These are phyloP conservation scores for Mycena vitilis DNA, from an alignment of 768 basidiomycete genomes.

Conservation along the genomic window DNA sequence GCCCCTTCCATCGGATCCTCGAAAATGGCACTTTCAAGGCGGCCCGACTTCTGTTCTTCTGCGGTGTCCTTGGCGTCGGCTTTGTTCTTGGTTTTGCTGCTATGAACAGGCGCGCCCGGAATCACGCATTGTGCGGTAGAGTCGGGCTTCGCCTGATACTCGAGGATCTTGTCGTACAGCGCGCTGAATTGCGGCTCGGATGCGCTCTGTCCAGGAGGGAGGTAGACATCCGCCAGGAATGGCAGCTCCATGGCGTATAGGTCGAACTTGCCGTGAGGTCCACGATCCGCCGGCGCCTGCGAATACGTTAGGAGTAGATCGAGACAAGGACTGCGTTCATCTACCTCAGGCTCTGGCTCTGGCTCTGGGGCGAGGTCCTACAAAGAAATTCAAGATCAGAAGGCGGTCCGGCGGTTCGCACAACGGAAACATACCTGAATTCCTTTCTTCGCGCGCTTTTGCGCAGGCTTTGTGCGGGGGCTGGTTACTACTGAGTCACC, in stretches of 20 bases:
- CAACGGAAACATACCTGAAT: not conserved
- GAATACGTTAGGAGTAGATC: not conserved
- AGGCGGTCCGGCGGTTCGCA: not conserved
- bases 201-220: slow-evolving; percentile 37
- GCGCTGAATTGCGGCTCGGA: slow-evolving; percentile 42
- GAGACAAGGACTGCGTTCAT: not conserved
- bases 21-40: slow-evolving; percentile 41
- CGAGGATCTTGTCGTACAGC: slow-evolving; percentile 47
- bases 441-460: not conserved
- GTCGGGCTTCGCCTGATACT: slow-evolving; percentile 52
- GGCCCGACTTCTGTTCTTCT: slow-evolving; percentile 16
- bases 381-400: not conserved
- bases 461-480: too few relatives aligned
- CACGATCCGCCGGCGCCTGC: not conserved
- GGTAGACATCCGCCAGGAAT: slow-evolving; percentile 47
- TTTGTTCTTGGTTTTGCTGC: not conserved
- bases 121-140: slow-evolving; percentile 48
- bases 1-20: slow-evolving; percentile 49
- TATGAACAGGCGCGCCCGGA: not conserved
- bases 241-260: slow-evolving; percentile 53
- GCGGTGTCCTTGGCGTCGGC: not conserved
- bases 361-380: not conserved
- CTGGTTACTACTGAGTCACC: too few relatives aligned
- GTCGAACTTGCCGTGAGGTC: slow-evolving; percentile 50
- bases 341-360: not conserved